Conservation (phyloP, 495 filamentous ascomycete species). For the Podospora appendiculata region DNA sequence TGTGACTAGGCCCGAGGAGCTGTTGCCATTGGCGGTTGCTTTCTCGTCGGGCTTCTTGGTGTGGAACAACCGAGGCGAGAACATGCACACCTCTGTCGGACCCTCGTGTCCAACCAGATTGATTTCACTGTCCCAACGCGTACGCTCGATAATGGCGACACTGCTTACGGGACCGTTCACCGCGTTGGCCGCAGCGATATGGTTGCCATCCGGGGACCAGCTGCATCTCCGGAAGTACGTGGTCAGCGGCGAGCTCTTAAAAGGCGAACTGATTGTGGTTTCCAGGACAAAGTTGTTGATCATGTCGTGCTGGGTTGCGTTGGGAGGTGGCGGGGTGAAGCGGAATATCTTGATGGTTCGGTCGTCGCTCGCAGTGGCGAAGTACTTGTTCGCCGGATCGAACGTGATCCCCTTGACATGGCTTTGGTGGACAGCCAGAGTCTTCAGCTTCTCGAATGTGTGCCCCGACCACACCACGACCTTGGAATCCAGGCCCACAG, state of each 20-base stretch:
- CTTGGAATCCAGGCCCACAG: constrained; percentile 94
- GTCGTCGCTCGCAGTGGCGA: constrained; percentile 95
- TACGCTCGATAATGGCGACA: constrained; percentile 89
- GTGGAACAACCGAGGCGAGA: constrained; percentile 82
- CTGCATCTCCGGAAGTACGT: constrained; percentile 96
- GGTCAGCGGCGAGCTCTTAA: constrained; percentile 80
- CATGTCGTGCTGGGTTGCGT: constrained; percentile 88
- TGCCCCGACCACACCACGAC: constrained; percentile 96
- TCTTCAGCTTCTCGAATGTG: constrained; percentile 97
- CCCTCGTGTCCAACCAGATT: constrained; percentile 96
- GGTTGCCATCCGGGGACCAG: constrained; percentile 94
- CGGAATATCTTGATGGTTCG: constrained; percentile 94
- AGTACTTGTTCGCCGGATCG: constrained; percentile 98
- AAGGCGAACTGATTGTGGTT: constrained; percentile 75
- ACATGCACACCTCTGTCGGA: constrained; percentile 93
- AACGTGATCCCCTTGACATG: constrained; percentile 99
- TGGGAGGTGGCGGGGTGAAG: constrained; percentile 84
- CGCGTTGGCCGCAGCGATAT: constrained; percentile 94
- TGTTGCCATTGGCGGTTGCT: constrained; percentile 19
- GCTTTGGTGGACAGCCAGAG: constrained; percentile 80
- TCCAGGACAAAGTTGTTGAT: constrained; percentile 92
- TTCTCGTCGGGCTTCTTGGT: constrained; percentile 53
- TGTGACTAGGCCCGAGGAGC: constrained; percentile 55
- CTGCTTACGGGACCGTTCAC: constrained; percentile 96
- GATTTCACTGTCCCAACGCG: constrained; percentile 92